Percentiles rank a stretch among this genome's conserved stretches.
Conservation (phyloP, 164 flowering plant species). For the Vitis vinifera region DNA sequence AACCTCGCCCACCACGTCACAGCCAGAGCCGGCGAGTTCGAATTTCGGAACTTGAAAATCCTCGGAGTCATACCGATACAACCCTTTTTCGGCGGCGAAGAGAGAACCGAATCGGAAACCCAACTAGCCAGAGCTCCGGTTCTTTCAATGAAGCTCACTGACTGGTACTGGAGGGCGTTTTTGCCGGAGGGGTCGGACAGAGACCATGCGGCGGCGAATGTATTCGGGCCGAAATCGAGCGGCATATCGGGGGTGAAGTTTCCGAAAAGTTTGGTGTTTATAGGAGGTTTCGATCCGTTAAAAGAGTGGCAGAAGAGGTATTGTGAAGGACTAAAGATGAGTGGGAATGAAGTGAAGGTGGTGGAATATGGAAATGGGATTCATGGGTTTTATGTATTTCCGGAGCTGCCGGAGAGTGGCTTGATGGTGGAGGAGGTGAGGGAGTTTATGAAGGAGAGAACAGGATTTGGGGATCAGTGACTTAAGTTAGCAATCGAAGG, state of each 20-base stretch:
- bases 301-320: slow-evolving; percentile 33
- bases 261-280: slow-evolving; percentile 27
- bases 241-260: slow-evolving; percentile 18
- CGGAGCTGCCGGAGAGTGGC: slow-evolving; percentile 20
- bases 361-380: slow-evolving; percentile 22
- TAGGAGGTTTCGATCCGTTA: slow-evolving; percentile 34
- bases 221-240: slow-evolving; percentile 16
- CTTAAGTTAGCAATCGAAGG: too few relatives aligned
- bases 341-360: slow-evolving; percentile 19
- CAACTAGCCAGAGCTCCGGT: slow-evolving; percentile 8
- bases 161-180: slow-evolving; percentile 31
- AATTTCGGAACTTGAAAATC: slow-evolving; percentile 11
- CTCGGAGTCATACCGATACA: slow-evolving; percentile 18
- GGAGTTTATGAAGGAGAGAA: slow-evolving; percentile 7
- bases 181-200: slow-evolving; percentile 38
- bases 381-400: slow-evolving; percentile 29
- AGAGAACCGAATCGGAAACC: slow-evolving; percentile 35
- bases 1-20: slow-evolving; percentile 31
- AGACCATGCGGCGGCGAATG: slow-evolving; percentile 36
- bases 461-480: too few relatives aligned
- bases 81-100: slow-evolving; percentile 34
- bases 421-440: slow-evolving; percentile 8
- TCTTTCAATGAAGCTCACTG: slow-evolving; percentile 9
- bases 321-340: slow-evolving; percentile 19
- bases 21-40: neutral